Conservation (phyloP, 352 stramenopile genomes). For the Phytophthora palmivora region DNA sequence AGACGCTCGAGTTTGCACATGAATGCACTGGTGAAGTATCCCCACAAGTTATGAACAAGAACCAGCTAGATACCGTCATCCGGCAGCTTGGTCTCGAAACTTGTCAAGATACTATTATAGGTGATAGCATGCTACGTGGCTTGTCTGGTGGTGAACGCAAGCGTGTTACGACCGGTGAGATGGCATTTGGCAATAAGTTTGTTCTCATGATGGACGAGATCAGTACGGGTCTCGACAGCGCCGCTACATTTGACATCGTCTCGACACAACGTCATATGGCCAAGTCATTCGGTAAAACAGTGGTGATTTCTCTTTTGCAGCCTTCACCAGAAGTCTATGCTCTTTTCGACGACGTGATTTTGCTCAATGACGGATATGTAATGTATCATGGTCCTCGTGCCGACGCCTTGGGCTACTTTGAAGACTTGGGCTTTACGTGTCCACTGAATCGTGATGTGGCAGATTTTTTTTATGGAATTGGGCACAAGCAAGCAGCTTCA, state of each 20-base stretch:
- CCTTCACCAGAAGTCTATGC: constrained; percentile 89
- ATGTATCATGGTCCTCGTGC: constrained; percentile 60
- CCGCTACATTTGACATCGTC: constrained; percentile 39
- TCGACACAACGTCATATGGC: constrained; percentile 47
- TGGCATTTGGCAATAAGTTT: constrained; percentile 5
- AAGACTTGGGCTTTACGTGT: constrained; percentile 35
- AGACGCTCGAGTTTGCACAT: background rate
- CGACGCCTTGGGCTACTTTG: constrained; percentile 33
- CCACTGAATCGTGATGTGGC: constrained; percentile 30
- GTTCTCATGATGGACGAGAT: constrained; percentile 8
- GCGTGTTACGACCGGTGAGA: constrained; percentile 9
- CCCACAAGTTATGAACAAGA: background rate
- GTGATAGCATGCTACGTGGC: constrained; percentile 49
- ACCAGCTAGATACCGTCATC: constrained; percentile 34
- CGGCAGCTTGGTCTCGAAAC: constrained; percentile 36
- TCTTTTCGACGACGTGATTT: constrained; percentile 62
- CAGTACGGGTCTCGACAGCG: constrained; percentile 14
- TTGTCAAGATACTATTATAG: constrained; percentile 58
- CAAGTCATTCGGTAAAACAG: constrained; percentile 26
- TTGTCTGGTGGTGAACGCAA: constrained; percentile 51
- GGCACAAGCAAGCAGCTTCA: constrained; percentile 29
- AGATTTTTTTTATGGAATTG: constrained; percentile 43
- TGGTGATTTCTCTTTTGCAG: constrained; percentile 75
- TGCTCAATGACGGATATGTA: constrained; percentile 79
- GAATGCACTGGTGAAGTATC: background rate